Percentiles rank a stretch among this genome's conserved stretches.
phyloP scores from a whole-genome alignment of 225 moss, liverwort and hornwort species.

The Neckera pumila region DNA sequence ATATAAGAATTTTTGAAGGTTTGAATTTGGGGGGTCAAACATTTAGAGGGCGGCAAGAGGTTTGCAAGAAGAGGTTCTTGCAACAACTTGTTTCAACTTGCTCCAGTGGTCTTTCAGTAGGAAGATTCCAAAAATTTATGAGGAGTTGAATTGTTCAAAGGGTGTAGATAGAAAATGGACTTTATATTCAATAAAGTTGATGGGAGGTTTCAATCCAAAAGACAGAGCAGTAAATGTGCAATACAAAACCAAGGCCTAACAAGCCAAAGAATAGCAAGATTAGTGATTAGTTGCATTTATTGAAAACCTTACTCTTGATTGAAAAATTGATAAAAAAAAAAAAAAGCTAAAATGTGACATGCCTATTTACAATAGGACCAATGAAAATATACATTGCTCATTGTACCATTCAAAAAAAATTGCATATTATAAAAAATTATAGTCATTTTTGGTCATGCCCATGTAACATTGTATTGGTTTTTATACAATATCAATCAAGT shows the following conservation, averaged over 20 bases:
- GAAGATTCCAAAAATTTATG: background rate
- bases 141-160: background rate
- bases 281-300: background rate
- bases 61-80: too few relatives aligned
- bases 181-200: background rate
- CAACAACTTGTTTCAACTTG: too few relatives aligned
- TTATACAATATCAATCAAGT: too few relatives aligned
- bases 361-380: background rate
- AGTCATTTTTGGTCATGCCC: background rate
- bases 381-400: background rate
- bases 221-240: background rate
- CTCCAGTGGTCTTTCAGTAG: background rate
- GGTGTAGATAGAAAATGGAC: too few relatives aligned
- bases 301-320: background rate
- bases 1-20: too few relatives aligned
- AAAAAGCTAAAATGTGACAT: background rate
- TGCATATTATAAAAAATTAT: too few relatives aligned
- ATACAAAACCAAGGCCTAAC: too few relatives aligned
- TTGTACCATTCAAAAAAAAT: background rate
- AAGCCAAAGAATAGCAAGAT: background rate
- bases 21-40: too few relatives aligned
- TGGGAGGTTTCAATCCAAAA: background rate
- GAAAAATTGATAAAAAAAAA: background rate
- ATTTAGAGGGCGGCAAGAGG: too few relatives aligned
- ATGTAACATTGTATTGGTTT: background rate